A percentile compares a stretch with the other conserved stretches of the same genome.
These are phyloP conservation scores for Pseudogymnoascus sp. DNA, from an alignment of 2,329 filamentous ascomycete genomes.

Conservation along the genomic window DNA sequence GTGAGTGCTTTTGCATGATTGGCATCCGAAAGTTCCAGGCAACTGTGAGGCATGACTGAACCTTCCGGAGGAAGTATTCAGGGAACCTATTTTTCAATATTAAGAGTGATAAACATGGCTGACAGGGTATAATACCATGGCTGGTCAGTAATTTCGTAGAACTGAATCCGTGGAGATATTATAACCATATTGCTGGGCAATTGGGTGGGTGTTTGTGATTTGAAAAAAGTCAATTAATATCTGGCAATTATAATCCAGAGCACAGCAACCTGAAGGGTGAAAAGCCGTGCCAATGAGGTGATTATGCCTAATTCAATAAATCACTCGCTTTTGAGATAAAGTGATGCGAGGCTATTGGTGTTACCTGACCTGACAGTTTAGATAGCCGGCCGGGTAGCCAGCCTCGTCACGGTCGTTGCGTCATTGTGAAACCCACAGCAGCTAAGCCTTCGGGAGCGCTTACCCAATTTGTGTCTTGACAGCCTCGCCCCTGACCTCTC, in stretches of 20 bases:
- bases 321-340: neutral
- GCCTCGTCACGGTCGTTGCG: neutral
- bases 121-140: constrained; percentile 39
- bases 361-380: neutral
- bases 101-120: constrained; percentile 14
- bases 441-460: constrained; percentile 5
- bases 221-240: neutral
- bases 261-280: neutral
- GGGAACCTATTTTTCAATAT: constrained; percentile 47
- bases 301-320: neutral
- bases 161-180: constrained; percentile 48
- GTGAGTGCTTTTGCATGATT: constrained; percentile 45
- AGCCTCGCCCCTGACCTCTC: neutral
- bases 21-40: constrained; percentile 55
- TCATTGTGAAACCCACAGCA: neutral
- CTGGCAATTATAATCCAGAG: neutral
- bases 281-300: neutral
- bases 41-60: constrained; percentile 56
- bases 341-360: neutral
- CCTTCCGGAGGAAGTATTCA: constrained; percentile 50
- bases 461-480: neutral
- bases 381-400: neutral
- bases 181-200: constrained; percentile 34
- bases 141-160: constrained; percentile 61
- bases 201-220: neutral